Base-by-base conservation (phyloP, 495 filamentous ascomycete genomes). In the Trichoderma erinaceum region DNA sequence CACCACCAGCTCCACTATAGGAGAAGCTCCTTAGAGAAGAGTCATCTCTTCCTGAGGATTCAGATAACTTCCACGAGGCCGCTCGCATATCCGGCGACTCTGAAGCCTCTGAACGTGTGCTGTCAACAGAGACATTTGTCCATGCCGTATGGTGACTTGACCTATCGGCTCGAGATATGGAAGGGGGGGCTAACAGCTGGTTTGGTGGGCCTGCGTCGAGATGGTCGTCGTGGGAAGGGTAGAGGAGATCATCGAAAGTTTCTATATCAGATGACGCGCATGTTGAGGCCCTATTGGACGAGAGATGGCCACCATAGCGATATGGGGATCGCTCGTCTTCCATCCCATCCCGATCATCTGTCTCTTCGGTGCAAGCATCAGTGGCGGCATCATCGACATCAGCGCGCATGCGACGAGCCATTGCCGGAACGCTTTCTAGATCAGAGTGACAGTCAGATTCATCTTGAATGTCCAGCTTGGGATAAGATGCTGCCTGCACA, bases 81-180 rank as follows among this genome's bases (percentile, higher is more conserved):
- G 56, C 25, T 61, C 56, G 56, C 25, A 61, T 27, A 27, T 29
- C 56, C 11, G 56, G 56, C 35, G 68, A 68, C 35, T 77, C 71
- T n/a, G 67, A 74, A 27, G 79, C 75, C 44, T 82, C 80, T 50
- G 73, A 72, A 48, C 16, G 56, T 13, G 10, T 61, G 23, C 81
- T 83, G 16, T 81, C 82, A 52, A 86, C 75, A 1, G 84, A 83
- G 68, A 81, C 81, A 74, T 86, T 82, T n/a, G 84, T 86, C 84
- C 84, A 86, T 16, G 78, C 74, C 15, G 83, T 83, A 29, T 79
- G 76, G 41, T 82, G 78, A 68, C 84, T 86, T 25, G 76, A 71
- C n/a, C 82, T 79, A 69, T 83, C 81, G 64, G 75, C 74, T 7
- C 80, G 81, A 10, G 76, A 74, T 7, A 80, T 76, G 41, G 80